phyloP scores from a whole-genome alignment of 73 alveolate genomes.

The Urostyla sp. region DNA sequence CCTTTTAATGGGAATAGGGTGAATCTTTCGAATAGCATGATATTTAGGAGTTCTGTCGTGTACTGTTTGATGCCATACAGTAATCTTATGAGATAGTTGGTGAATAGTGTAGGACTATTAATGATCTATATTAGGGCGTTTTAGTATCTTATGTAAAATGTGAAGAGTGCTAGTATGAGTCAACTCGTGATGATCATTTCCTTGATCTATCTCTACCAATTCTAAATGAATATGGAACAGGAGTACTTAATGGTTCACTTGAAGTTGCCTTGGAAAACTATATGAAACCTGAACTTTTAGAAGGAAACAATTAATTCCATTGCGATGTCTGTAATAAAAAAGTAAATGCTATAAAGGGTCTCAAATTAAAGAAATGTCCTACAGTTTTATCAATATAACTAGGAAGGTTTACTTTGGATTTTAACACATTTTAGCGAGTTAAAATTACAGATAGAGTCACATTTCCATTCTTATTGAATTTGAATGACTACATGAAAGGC shows the following conservation, averaged over 20 bases:
- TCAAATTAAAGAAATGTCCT: slow-evolving; percentile 81
- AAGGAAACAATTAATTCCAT: slow-evolving; percentile 85
- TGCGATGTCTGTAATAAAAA: slow-evolving; percentile 92
- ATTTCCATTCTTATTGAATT: slow-evolving; percentile 80
- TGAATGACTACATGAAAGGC: slow-evolving; percentile 80
- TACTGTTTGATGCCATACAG: slow-evolving; percentile 95
- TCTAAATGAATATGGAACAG: slow-evolving; percentile 86
- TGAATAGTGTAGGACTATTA: slow-evolving; percentile 69
- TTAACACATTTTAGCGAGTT: slow-evolving; percentile 75
- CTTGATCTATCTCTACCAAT: slow-evolving; percentile 93
- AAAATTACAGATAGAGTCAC: slow-evolving; percentile 86
- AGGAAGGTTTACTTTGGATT: slow-evolving; percentile 90
- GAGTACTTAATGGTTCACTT: slow-evolving; percentile 85
- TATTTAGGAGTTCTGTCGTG: slow-evolving; percentile 90
- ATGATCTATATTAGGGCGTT: slow-evolving; percentile 88
- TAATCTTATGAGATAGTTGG: slow-evolving; percentile 73
- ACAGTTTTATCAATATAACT: slow-evolving; percentile 82
- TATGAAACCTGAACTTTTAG: slow-evolving; percentile 90
- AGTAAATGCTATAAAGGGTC: slow-evolving; percentile 91
- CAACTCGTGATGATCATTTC: slow-evolving; percentile 72
- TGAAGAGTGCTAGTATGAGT: slow-evolving; percentile 88
- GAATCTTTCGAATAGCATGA: slow-evolving; percentile 79
- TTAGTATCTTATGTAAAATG: slow-evolving; percentile 83
- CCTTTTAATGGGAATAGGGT: slow-evolving; percentile 77
- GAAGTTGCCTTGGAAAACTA: slow-evolving; percentile 92